Conservation (phyloP, 331 rosid species). For the Telfairia occidentalis region DNA sequence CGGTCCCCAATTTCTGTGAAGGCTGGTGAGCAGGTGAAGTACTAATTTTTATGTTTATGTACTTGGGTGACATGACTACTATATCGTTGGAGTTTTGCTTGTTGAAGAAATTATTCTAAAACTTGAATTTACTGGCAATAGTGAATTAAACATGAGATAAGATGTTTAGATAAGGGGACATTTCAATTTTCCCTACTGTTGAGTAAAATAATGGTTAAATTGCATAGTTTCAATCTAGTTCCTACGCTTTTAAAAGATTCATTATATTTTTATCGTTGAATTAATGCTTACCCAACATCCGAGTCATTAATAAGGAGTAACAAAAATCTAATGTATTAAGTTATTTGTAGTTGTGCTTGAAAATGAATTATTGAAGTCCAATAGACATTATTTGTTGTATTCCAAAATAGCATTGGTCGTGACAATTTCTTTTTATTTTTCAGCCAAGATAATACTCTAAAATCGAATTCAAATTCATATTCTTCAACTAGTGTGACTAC, state of each 20-base stretch:
- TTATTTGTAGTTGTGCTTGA: not conserved
- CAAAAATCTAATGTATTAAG: not conserved
- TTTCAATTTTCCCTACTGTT: not conserved
- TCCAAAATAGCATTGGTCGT: not conserved
- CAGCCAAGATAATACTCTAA: not conserved
- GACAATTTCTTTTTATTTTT: not conserved
- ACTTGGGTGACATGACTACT: not conserved
- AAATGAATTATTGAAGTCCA: not conserved
- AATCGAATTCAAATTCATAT: no score
- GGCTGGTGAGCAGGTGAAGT: conserved; percentile 84
- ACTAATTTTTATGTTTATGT: conserved; percentile 11
- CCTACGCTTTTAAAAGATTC: not conserved
- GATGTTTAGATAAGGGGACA: not conserved
- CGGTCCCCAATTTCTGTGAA: conserved; percentile 68
- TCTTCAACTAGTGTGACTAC: not conserved
- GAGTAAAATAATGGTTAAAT: not conserved
- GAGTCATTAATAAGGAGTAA: not conserved
- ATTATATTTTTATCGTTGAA: not conserved
- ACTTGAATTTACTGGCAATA: not conserved
- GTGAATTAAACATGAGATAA: not conserved
- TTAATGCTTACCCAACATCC: not conserved
- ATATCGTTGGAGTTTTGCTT: not conserved
- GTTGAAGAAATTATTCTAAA: not conserved
- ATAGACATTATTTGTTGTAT: not conserved
- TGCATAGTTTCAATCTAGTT: not conserved